Base-by-base conservation (phyloP, 306 rosid species). In the Vachellia collinsii region DNA sequence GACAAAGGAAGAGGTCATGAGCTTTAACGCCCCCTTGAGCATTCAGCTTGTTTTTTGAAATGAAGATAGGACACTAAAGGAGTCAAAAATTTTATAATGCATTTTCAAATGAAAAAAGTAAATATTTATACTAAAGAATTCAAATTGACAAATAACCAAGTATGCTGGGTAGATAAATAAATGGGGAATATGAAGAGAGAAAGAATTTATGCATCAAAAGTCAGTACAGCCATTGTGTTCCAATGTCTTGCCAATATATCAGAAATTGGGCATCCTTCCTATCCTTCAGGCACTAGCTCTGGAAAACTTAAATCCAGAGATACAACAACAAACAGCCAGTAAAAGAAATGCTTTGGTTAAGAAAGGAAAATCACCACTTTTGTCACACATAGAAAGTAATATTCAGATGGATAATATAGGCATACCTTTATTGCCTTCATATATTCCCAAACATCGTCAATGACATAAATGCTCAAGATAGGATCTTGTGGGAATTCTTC, bases 381-480 rank as follows among this genome's bases (percentile, higher is more conserved):
- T 43, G 70, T 53, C 72, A 70, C 56, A 68, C 22, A 70, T 48
- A 54, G 48, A 54, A 56, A 59, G 43, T 48, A 46, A 14, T 47
- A 68, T 73, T 56, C 41, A 44, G 80, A 85, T 11, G 44, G 46
- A 20, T 70, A 63, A 50, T 53, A 36, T 50, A 72, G 58, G 70
- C 84, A 74, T 63, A 95, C 99, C 99, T 95, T 95, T 83, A 90
- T 93, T 47, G 97, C 97, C 77, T 88, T 82, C 99, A 95, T 95
- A 89, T 93, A 93, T 75, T 95, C 99, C 99, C 99, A 95, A 54
- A 95, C 97, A 82, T 91, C 99, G 81, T 95, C 99, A 70, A 95
- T 93, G 79, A 95, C 99, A 70, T 95, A 95, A 78, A 86, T 82
- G 78, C 95, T 93, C 84, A 95, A 84, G 80, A 93, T 91, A 68